A percentile compares a stretch with the other conserved stretches of the same genome.
These are phyloP conservation scores for Ceratocystis cacaofunesta DNA, from an alignment of 2,329 filamentous ascomycete genomes.

Conservation along the genomic window DNA sequence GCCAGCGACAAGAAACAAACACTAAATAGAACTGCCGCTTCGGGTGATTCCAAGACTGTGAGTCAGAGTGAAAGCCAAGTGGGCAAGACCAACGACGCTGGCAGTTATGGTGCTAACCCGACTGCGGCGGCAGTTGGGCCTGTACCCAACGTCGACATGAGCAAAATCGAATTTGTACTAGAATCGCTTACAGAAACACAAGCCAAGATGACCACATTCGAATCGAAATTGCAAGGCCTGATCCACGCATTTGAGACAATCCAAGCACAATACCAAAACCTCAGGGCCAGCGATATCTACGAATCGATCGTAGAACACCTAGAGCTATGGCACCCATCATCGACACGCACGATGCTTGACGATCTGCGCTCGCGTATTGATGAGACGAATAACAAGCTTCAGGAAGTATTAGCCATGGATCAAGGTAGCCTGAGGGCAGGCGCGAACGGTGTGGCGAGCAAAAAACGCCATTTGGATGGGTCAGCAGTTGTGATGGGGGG, in stretches of 20 bases:
- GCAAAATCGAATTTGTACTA: neutral
- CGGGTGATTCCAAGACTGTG: neutral
- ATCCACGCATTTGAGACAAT: conserved; percentile 6
- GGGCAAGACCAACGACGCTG: neutral
- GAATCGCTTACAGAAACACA: neutral
- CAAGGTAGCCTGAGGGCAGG: neutral
- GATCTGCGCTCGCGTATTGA: neutral
- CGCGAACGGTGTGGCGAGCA: neutral
- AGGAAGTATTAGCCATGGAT: neutral
- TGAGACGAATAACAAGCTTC: neutral
- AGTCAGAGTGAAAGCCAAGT: neutral
- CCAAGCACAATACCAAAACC: conserved; percentile 7
- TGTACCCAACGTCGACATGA: neutral
- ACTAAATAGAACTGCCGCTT: neutral
- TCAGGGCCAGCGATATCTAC: conserved; percentile 10
- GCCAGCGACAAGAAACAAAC: neutral
- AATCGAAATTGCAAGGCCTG: neutral
- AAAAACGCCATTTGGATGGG: neutral
- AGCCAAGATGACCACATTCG: neutral
- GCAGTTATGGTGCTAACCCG: too few relatives aligned
- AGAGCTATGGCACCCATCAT: conserved; percentile 15
- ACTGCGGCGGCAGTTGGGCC: too few relatives aligned
- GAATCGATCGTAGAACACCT: conserved; percentile 14
- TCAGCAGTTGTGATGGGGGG: neutral
- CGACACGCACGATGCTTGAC: conserved; percentile 5